These are phyloP conservation scores for Fraxinus angustifolia DNA, from an alignment of 305 asterid species.

Conservation along the genomic window DNA sequence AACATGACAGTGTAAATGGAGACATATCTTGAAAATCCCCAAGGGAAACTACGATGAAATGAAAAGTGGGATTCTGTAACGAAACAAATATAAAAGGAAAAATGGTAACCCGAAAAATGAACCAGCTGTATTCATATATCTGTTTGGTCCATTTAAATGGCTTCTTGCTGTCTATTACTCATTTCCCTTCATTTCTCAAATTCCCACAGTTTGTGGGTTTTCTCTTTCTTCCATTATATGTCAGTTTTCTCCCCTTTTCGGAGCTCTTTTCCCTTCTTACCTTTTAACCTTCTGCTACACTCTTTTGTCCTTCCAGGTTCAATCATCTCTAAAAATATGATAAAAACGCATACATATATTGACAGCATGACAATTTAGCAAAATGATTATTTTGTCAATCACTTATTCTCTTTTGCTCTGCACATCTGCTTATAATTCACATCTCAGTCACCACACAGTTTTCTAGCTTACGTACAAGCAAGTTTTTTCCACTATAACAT, in stretches of 20 bases:
- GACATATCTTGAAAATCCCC: not conserved
- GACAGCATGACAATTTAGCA: slow-evolving; percentile 15
- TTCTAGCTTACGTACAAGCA: not conserved
- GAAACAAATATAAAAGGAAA: not conserved
- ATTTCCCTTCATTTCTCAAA: not conserved
- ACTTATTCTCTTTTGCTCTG: not conserved
- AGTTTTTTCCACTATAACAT: not conserved
- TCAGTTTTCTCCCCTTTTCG: slow-evolving; percentile 16
- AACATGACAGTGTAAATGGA: not conserved
- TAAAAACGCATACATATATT: slow-evolving; percentile 18
- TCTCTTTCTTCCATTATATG: slow-evolving; percentile 27
- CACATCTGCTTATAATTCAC: slow-evolving; percentile 20
- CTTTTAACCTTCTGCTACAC: slow-evolving; percentile 11
- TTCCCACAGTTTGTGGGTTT: not conserved
- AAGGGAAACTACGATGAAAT: not conserved
- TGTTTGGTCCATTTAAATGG: slow-evolving; percentile 21
- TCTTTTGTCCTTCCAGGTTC: slow-evolving; percentile 35
- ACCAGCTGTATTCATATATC: slow-evolving; percentile 33
- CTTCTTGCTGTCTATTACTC: slow-evolving; percentile 31
- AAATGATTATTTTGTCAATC: slow-evolving; percentile 18
- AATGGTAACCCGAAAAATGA: slow-evolving; percentile 8
- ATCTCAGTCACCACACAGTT: slow-evolving; percentile 25
- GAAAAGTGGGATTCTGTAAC: not conserved
- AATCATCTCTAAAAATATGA: slow-evolving; percentile 26
- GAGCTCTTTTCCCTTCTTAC: slow-evolving; percentile 13